phyloP scores from a whole-genome alignment of 2,329 filamentous ascomycete genomes.

The Stemphylium vesicarium region DNA sequence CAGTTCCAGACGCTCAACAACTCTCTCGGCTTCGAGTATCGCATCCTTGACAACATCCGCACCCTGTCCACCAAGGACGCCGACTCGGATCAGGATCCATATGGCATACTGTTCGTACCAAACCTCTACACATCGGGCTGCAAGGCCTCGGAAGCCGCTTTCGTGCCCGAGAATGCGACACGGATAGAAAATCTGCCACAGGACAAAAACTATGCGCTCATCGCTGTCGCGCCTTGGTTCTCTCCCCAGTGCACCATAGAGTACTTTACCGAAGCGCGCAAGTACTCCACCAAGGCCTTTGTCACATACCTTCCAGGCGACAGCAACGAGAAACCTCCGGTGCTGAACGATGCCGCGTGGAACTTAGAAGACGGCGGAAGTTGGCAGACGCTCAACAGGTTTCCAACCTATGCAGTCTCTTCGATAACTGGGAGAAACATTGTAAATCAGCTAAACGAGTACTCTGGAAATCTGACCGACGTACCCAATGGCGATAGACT shows the following conservation, averaged over 20 bases:
- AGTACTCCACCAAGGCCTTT: conserved; percentile 63
- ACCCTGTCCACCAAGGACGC: conserved; percentile 76
- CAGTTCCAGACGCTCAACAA: conserved; percentile 39
- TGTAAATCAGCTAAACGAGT: conserved; percentile 74
- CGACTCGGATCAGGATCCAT: conserved; percentile 66
- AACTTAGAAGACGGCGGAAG: conserved; percentile 68
- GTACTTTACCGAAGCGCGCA: conserved; percentile 70
- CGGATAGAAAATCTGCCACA: conserved; percentile 70
- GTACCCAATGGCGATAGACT: conserved; percentile 52
- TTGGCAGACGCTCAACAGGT: conserved; percentile 77
- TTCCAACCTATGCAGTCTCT: conserved; percentile 83
- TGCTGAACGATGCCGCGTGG: conserved; percentile 71
- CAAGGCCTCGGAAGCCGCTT: conserved; percentile 64
- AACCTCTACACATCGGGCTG: conserved; percentile 70
- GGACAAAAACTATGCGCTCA: conserved; percentile 70
- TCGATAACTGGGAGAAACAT: conserved; percentile 69
- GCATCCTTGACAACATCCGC: conserved; percentile 65
- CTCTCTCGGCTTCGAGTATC: conserved; percentile 46
- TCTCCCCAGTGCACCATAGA: conserved; percentile 72
- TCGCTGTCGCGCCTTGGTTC: conserved; percentile 89
- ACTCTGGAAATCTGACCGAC: conserved; percentile 74
- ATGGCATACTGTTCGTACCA: conserved; percentile 86
- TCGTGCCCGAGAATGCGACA: conserved; percentile 78
- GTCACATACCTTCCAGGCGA: conserved; percentile 61
- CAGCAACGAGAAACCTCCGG: conserved; percentile 66